Evolutionary conservation across 768 basidiomycete species (phyloP).

Genomic region (Podaxis sp.): DNA sequence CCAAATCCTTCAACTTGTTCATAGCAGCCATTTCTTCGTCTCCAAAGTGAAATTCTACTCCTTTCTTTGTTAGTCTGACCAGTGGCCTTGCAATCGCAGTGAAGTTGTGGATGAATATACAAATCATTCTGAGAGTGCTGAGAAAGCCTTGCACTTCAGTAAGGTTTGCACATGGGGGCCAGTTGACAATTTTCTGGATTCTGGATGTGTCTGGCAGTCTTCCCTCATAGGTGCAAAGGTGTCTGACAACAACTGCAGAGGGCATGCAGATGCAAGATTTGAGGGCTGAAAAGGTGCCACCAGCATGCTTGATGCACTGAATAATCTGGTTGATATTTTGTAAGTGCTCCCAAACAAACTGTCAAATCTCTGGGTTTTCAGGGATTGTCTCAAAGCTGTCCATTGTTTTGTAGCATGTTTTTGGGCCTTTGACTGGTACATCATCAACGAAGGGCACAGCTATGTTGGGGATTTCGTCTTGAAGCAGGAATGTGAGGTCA

Average conservation of each 20-base stretch:
- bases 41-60: slow-evolving; percentile 24
- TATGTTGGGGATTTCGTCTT: slow-evolving; percentile 28
- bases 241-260: slow-evolving; percentile 21
- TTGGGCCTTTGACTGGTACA: slow-evolving; percentile 31
- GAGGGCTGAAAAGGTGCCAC: slow-evolving; percentile 30
- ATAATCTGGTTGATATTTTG: slow-evolving; percentile 10
- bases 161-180: slow-evolving; percentile 22
- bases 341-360: slow-evolving; percentile 33
- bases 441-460: slow-evolving; percentile 31
- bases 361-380: slow-evolving; percentile 5
- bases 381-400: not conserved
- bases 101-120: slow-evolving; percentile 28
- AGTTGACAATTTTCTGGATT: slow-evolving; percentile 22
- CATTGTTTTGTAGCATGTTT: no score
- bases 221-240: slow-evolving; percentile 33
- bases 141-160: slow-evolving; percentile 27
- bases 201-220: slow-evolving; percentile 20
- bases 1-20: slow-evolving; percentile 11
- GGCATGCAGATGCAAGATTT: slow-evolving; percentile 22
- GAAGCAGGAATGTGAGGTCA: slow-evolving; percentile 29
- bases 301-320: slow-evolving; percentile 25
- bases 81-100: slow-evolving; percentile 20
- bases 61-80: slow-evolving; percentile 21
- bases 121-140: not conserved
- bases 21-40: not conserved